Evolutionary conservation across 805 yeast genomes (phyloP).

Genomic region (Grigorovia transvaalensis): DNA sequence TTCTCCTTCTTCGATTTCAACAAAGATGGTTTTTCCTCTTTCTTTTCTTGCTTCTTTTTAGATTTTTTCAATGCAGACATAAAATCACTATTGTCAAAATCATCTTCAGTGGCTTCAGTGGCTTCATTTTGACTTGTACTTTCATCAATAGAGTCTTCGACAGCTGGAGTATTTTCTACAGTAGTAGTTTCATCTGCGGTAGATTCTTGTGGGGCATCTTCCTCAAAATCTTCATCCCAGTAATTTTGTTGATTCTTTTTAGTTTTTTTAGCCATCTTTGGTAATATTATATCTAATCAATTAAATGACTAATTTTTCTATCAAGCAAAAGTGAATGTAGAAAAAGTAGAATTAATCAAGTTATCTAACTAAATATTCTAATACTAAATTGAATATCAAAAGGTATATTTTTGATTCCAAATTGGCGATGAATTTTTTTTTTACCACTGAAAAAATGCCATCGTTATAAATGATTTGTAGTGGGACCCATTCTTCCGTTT

Average conservation of each 20-base stretch:
- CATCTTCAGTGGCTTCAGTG: constrained; percentile 29
- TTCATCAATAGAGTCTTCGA: constrained; percentile 3
- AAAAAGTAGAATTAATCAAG: neutral
- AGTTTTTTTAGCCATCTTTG: constrained; percentile 37
- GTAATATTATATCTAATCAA: neutral
- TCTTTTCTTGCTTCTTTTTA: constrained; percentile 64
- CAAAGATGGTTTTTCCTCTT: constrained; percentile 49
- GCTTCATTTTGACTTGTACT: constrained; percentile 13
- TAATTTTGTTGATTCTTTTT: constrained; percentile 64
- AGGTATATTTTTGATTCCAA: neutral
- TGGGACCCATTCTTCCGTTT: neutral
- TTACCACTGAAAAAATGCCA: neutral
- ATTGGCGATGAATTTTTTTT: neutral
- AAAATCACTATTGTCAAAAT: constrained; percentile 53
- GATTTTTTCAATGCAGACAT: constrained; percentile 74
- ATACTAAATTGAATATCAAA: neutral
- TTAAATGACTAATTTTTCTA: neutral
- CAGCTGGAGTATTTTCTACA: constrained; percentile 36
- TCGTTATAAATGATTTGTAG: neutral
- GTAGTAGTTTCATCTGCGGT: neutral
- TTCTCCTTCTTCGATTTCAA: constrained; percentile 87
- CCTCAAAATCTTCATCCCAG: constrained; percentile 70
- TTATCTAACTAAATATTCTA: neutral
- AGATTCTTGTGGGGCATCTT: constrained; percentile 35
- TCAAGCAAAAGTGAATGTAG: neutral